Percentiles rank a stretch among this genome's conserved stretches.
These are phyloP conservation scores for Neurospora africana DNA, from an alignment of 495 filamentous ascomycete species.

Conservation along the genomic window DNA sequence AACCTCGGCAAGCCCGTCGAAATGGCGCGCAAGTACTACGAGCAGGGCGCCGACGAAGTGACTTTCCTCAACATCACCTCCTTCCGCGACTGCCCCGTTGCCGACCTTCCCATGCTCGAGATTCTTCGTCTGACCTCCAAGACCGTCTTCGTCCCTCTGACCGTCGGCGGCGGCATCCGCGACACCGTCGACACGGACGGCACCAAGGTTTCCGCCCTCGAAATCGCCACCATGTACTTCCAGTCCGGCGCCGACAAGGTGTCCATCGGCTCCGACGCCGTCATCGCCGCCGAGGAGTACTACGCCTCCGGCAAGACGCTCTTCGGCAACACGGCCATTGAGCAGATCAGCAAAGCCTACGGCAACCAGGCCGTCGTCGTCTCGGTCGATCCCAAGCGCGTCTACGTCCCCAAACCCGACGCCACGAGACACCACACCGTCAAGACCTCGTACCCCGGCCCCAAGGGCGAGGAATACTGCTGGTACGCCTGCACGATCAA, in stretches of 20 bases:
- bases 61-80: slow-evolving; percentile 97
- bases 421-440: slow-evolving; percentile 73
- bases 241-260: slow-evolving; percentile 98
- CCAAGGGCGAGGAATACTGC: slow-evolving; percentile 69
- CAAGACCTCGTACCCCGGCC: slow-evolving; percentile 57
- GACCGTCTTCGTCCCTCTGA: slow-evolving; percentile 95
- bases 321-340: slow-evolving; percentile 77
- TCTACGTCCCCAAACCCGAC: slow-evolving; percentile 65
- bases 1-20: slow-evolving; percentile 96
- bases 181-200: slow-evolving; percentile 86
- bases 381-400: slow-evolving; percentile 83
- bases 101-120: slow-evolving; percentile 91
- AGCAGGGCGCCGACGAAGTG: slow-evolving; percentile 91
- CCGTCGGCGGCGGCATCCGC: slow-evolving; percentile 88
- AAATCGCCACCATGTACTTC: slow-evolving; percentile 96
- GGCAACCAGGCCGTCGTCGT: slow-evolving; percentile 96
- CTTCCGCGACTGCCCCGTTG: slow-evolving; percentile 87
- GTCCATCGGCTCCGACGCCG: slow-evolving; percentile 91
- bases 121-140: slow-evolving; percentile 75
- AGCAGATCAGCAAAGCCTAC: slow-evolving; percentile 87
- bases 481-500: slow-evolving; percentile 99
- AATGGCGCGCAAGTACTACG: slow-evolving; percentile 88
- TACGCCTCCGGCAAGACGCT: slow-evolving; percentile 55
- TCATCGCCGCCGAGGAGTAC: slow-evolving; percentile 84
- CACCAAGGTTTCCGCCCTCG: slow-evolving; percentile 72